These are phyloP conservation scores for Reutealis trisperma DNA, from an alignment of 345 rosid species.

Conservation along the genomic window DNA sequence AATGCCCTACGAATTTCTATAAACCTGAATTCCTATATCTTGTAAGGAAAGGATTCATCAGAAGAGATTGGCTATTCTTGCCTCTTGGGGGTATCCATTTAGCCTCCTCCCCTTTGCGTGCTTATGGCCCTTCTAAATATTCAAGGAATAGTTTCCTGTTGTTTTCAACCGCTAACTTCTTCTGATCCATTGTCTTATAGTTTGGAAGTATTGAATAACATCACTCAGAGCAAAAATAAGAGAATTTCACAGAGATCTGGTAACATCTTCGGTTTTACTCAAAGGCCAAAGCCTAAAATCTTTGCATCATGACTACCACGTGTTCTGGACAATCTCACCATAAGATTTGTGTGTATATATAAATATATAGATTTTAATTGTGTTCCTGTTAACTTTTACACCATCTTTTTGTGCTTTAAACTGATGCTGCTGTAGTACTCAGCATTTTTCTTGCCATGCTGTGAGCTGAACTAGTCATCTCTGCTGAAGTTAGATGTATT, in stretches of 20 bases:
- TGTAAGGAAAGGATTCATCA: not conserved
- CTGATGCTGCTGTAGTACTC: not conserved
- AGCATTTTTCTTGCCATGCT: not conserved
- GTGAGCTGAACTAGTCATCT: not conserved
- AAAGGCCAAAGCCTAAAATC: not conserved
- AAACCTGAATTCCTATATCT: not conserved
- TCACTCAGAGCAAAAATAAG: not conserved
- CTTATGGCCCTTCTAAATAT: not conserved
- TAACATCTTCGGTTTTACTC: not conserved
- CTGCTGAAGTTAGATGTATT: not conserved
- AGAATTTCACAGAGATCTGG: not conserved
- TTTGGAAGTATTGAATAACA: slow-evolving; percentile 1
- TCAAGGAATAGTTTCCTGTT: not conserved
- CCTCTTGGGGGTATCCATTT: not conserved
- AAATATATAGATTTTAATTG: not conserved
- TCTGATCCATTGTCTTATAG: slow-evolving; percentile 2
- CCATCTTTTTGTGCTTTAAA: not conserved
- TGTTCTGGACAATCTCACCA: not conserved
- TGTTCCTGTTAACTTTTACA: not conserved
- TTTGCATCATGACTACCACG: not conserved
- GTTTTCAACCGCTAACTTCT: slow-evolving; percentile 3
- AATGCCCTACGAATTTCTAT: not conserved
- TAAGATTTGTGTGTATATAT: too few species aligned
- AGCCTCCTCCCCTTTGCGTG: not conserved
- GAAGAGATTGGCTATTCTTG: not conserved